phyloP scores from a whole-genome alignment of 1,139 yeast genomes.

The Saccharomyces hybrid region DNA sequence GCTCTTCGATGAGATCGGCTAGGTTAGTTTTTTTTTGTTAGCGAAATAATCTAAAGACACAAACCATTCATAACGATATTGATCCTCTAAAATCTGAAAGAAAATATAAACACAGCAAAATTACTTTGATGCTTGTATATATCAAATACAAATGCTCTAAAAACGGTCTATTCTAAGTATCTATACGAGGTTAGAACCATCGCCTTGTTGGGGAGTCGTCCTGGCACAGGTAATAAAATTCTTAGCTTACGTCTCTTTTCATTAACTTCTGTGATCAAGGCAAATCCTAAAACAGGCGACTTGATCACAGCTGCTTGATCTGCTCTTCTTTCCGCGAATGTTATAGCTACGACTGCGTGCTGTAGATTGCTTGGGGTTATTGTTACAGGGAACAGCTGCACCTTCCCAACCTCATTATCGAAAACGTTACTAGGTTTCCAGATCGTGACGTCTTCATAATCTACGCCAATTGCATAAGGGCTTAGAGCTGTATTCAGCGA shows the following conservation, averaged over 20 bases:
- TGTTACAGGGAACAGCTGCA: slow-evolving; percentile 19
- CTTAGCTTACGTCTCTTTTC: slow-evolving; percentile 67
- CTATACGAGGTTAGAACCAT: slow-evolving; percentile 60
- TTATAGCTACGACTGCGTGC: slow-evolving; percentile 65
- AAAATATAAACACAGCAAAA: not conserved
- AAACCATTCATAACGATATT: not conserved
- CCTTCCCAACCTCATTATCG: slow-evolving; percentile 7
- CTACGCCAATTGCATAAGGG: slow-evolving; percentile 62
- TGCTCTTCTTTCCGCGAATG: slow-evolving; percentile 53
- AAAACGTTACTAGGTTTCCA: slow-evolving; percentile 37
- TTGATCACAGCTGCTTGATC: slow-evolving; percentile 44
- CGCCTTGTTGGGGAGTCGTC: slow-evolving; percentile 66
- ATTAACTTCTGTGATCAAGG: slow-evolving; percentile 46
- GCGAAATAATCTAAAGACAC: not conserved
- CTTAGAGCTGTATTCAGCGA: slow-evolving; percentile 55
- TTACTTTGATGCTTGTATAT: not conserved
- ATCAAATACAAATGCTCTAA: not conserved
- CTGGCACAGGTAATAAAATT: slow-evolving; percentile 80
- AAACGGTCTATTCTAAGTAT: slow-evolving; percentile 49
- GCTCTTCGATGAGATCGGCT: not conserved
- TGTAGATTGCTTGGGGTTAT: slow-evolving; percentile 40
- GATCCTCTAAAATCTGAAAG: not conserved
- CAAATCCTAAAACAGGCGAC: slow-evolving; percentile 61
- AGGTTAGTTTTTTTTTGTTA: not conserved
- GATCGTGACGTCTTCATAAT: slow-evolving; percentile 42